Conservation (phyloP, 2,329 filamentous ascomycete genomes). For the Aspergillus texensis region DNA sequence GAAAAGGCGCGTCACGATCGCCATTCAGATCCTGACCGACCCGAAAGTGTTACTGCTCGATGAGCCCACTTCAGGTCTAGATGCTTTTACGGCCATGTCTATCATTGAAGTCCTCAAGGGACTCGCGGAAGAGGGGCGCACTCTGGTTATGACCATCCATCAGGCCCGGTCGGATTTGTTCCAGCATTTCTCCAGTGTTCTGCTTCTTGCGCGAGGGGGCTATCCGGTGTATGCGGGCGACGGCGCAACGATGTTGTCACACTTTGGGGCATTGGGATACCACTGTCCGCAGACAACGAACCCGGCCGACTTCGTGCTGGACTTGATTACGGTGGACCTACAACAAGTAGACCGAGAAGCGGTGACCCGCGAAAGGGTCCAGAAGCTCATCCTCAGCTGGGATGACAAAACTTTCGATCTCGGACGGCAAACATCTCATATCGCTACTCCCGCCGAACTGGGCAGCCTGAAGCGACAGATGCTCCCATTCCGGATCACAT, state of each 20-base stretch:
- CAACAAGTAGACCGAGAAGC: constrained; percentile 66
- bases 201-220: constrained; percentile 72
- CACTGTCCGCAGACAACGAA: constrained; percentile 71
- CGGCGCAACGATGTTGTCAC: constrained; percentile 64
- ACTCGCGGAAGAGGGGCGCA: constrained; percentile 72
- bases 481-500: constrained; percentile 63
- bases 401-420: constrained; percentile 23
- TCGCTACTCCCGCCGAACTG: constrained; percentile 71
- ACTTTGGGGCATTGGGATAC: constrained; percentile 64
- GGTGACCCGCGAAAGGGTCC: constrained; percentile 65
- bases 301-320: constrained; percentile 75
- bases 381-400: constrained; percentile 65
- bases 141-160: constrained; percentile 75
- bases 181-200: constrained; percentile 68
- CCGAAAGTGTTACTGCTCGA: constrained; percentile 73
- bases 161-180: constrained; percentile 76
- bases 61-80: constrained; percentile 74
- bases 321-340: constrained; percentile 75
- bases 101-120: constrained; percentile 74
- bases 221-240: constrained; percentile 68
- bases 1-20: constrained; percentile 76
- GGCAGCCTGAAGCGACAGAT: constrained; percentile 68
- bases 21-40: constrained; percentile 75
- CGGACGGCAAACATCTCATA: constrained; percentile 39
- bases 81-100: constrained; percentile 76